Evolutionary conservation across 805 yeast genomes (phyloP), one percentile per base, ranked within the genome.

Genomic region (Wilhelminamyces savonicus): DNA sequence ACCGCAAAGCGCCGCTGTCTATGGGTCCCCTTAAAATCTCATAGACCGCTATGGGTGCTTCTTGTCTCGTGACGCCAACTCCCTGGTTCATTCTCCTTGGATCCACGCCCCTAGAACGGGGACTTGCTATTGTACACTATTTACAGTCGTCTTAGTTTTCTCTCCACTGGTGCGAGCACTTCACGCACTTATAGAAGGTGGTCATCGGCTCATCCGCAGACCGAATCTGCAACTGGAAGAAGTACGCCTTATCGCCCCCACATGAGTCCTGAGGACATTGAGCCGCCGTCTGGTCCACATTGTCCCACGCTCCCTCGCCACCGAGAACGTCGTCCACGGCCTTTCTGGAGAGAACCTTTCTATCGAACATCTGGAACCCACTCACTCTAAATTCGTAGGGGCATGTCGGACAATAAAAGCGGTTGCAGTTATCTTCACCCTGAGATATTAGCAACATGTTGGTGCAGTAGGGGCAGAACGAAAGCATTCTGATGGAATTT

Each of bases 171-270:
- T 86, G 74, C 28, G 85, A 84, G 66, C 98, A 92, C 39, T 76
- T 80, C 21, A 87, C 87, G 64, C 98, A 92, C 57, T 90, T 87
- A 57, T 85, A 90, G 55, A 92, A 92, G 2, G 97, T 90, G 1
- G 98, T 92, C 97, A 92, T 92, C 15, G 98, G 98, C 64, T 92
- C 98, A 71, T 92, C 98, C 2, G 98, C 98, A 38, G 95, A 83
- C 59, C 98, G 72, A 49, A 92, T 92, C 58, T 92, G 98, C 36
- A 92, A 66, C 61, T 92, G 97, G 71, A 88, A 92, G 68, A 85
- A 92, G 59, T 92, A 92, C 0, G 98, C 98, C 57, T 86, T 85
- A 42, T 76, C 82, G 41, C 81, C 79, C 23, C 85, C 94, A 65
- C 98, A 92, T 2, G 66, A 50, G 34, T 85, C 95, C 25, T 76